Evolutionary conservation across 352 stramenopile species (phyloP).

Genomic region (Phytophthora pisi): DNA sequence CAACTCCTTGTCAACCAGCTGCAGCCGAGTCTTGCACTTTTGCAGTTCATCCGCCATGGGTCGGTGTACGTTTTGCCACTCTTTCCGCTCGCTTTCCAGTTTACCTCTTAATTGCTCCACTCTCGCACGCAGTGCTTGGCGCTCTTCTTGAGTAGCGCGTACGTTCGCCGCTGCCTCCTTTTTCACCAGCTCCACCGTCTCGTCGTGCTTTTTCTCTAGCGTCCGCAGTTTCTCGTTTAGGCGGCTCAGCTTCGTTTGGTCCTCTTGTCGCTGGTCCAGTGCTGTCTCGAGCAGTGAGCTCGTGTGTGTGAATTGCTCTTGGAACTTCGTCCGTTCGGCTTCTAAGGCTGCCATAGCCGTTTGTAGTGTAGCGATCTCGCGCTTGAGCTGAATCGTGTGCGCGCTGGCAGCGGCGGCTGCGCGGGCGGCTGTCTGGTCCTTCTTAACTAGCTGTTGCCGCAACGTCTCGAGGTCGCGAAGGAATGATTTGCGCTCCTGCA

Average conservation of each 20-base stretch:
- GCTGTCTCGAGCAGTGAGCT: conserved; percentile 75
- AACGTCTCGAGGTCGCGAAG: conserved; percentile 76
- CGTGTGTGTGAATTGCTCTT: conserved; percentile 69
- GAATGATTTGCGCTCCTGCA: conserved; percentile 67
- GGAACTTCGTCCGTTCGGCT: conserved; percentile 49
- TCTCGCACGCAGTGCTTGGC: conserved; percentile 67
- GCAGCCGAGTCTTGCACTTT: conserved; percentile 49
- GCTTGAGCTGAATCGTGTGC: conserved; percentile 79
- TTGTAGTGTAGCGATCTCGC: conserved; percentile 70
- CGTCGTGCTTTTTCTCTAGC: conserved; percentile 67
- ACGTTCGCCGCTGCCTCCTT: conserved; percentile 61
- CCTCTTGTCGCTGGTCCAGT: conserved; percentile 76
- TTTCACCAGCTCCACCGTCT: conserved; percentile 60
- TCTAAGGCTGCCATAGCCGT: conserved; percentile 47
- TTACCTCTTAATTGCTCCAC: conserved; percentile 73
- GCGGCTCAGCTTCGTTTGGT: conserved; percentile 55
- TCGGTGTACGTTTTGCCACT: conserved; percentile 61
- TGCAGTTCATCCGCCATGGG: conserved; percentile 63
- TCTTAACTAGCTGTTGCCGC: conserved; percentile 77
- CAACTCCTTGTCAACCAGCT: conserved; percentile 74
- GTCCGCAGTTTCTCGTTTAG: conserved; percentile 62
- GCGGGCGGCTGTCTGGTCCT: conserved; percentile 62
- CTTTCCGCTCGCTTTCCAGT: conserved; percentile 70
- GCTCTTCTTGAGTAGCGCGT: conserved; percentile 66
- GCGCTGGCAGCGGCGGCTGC: conserved; percentile 56